Evolutionary conservation across 306 rosid species (phyloP).

Genomic region (Malus sylvestris): DNA sequence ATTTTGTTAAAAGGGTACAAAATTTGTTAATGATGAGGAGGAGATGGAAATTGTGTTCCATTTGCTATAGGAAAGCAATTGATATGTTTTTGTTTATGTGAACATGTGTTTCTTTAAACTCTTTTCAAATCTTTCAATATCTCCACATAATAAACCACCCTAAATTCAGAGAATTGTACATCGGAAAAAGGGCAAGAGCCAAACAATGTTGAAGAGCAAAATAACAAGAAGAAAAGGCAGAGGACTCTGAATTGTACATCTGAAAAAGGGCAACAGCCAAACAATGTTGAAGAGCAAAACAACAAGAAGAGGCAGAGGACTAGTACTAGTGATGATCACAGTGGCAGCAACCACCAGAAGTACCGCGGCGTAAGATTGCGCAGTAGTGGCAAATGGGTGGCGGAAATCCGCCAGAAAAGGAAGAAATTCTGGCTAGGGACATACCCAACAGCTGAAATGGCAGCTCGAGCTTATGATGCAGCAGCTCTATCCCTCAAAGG

Average conservation of each 20-base stretch:
- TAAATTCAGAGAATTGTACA: background rate
- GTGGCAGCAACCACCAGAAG: constrained; percentile 31
- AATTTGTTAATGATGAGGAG: background rate
- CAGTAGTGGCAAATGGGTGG: constrained; percentile 80
- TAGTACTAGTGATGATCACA: background rate
- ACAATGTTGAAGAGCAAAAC: constrained; percentile 15
- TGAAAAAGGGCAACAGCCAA: background rate
- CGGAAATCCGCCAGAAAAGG: constrained; percentile 74
- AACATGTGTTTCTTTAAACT: background rate
- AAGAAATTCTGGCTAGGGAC: constrained; percentile 92
- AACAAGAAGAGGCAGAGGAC: constrained; percentile 26
- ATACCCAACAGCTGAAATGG: constrained; percentile 79
- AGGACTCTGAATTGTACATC: constrained; percentile 1
- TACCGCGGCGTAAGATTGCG: constrained; percentile 77
- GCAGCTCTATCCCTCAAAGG: constrained; percentile 84
- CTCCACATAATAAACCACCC: background rate
- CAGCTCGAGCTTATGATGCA: constrained; percentile 88
- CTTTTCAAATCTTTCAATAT: background rate
- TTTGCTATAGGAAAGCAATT: background rate
- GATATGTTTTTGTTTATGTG: background rate
- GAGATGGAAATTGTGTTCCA: background rate
- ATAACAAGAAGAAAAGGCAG: constrained; percentile 26
- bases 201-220: constrained; percentile 16
- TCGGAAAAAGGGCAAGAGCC: constrained; percentile 2
- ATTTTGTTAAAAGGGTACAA: background rate